A percentile compares a stretch with the other conserved stretches of the same genome.
These are phyloP conservation scores for Picea sitchensis DNA, from an alignment of 75 land plant genomes.

Conservation along the genomic window DNA sequence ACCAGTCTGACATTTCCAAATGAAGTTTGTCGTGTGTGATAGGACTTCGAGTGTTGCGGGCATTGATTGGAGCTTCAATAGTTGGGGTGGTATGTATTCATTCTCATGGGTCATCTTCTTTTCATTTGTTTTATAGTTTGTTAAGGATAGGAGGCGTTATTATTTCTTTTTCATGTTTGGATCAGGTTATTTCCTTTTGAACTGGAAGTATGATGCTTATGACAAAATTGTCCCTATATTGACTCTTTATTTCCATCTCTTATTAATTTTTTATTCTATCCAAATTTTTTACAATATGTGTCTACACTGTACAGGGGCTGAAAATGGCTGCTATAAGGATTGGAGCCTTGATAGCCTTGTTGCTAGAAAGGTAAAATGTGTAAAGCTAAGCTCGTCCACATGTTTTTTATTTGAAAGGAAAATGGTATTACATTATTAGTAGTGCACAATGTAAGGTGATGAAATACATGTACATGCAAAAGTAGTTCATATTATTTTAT, in stretches of 20 bases:
- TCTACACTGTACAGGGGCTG: slow-evolving; percentile 31
- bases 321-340: slow-evolving; percentile 70
- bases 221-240: background rate
- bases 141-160: background rate
- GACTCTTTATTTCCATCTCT: background rate
- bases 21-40: slow-evolving; percentile 66
- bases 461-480: background rate
- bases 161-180: slow-evolving; percentile 4
- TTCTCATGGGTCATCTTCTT: slow-evolving; percentile 3
- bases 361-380: slow-evolving; percentile 69
- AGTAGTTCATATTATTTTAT: background rate
- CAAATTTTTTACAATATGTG: background rate
- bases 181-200: background rate
- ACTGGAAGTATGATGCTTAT: background rate
- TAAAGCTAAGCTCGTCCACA: background rate
- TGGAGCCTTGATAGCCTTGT: slow-evolving; percentile 79
- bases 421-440: background rate
- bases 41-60: slow-evolving; percentile 51
- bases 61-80: slow-evolving; percentile 91
- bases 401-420: background rate
- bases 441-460: background rate
- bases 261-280: background rate
- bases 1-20: slow-evolving; percentile 1
- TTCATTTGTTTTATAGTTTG: background rate
- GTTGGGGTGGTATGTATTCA: slow-evolving; percentile 79